Evolutionary conservation across 202 grass and related monocot species (phyloP).

Genomic region (Eragrostis tef): DNA sequence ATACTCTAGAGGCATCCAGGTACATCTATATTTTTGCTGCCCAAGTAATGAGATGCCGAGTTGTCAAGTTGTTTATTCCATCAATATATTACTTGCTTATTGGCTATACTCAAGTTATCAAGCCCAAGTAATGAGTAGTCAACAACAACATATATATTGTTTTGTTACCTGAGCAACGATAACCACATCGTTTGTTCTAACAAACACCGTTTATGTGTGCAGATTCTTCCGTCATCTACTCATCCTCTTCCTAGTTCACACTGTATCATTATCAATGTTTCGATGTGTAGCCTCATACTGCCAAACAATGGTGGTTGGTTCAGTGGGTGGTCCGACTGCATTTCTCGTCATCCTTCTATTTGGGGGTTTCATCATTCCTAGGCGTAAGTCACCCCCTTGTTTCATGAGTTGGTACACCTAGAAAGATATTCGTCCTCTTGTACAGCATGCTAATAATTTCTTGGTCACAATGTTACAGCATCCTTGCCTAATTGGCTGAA

Average conservation of each 20-base stretch:
- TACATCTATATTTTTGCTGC: conserved; percentile 38
- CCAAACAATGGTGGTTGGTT: conserved; percentile 52
- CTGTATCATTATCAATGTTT: conserved; percentile 61
- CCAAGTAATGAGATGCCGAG: background rate
- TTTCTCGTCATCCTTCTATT: conserved; percentile 46
- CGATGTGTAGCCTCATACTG: conserved; percentile 59
- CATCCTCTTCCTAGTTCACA: conserved; percentile 63
- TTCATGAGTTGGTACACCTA: conserved; percentile 4
- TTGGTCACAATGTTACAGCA: conserved; percentile 43
- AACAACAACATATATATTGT: no score
- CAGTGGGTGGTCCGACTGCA: conserved; percentile 21
- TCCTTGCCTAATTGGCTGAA: conserved; percentile 79
- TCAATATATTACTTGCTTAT: conserved; percentile 84
- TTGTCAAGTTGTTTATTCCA: conserved; percentile 1
- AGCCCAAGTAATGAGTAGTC: background rate
- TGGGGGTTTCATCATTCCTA: conserved; percentile 60
- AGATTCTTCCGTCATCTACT: conserved; percentile 75
- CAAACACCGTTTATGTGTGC: background rate
- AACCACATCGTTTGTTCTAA: background rate
- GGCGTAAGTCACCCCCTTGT: conserved; percentile 28
- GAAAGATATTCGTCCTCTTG: background rate
- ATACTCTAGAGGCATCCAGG: conserved; percentile 70
- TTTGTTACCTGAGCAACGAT: background rate
- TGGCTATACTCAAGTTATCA: conserved; percentile 61
- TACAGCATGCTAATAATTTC: background rate